Percentiles rank a stretch among this genome's conserved stretches.
These are phyloP conservation scores for Typha latifolia DNA, from an alignment of 176 grass and related monocot genomes.

Conservation along the genomic window DNA sequence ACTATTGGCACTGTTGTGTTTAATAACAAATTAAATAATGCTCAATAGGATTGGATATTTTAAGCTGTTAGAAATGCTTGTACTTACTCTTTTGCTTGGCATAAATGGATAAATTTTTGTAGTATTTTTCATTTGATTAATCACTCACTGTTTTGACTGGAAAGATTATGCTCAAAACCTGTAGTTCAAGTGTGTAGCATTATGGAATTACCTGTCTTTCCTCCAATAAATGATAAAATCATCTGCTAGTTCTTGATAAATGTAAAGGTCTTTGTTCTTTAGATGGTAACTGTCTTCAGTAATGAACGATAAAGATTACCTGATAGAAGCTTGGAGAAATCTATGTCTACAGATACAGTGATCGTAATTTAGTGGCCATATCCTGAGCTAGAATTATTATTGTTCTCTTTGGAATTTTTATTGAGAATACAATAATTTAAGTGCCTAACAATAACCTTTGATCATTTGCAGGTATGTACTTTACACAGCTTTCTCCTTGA, in stretches of 20 bases:
- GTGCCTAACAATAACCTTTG: slow-evolving; percentile 26
- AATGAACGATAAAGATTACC: neutral
- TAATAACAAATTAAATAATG: no score
- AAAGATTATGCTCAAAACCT: no score
- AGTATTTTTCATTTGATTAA: no score
- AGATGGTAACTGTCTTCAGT: neutral
- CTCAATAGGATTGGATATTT: no score
- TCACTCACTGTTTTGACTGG: no score
- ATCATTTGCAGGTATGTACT: slow-evolving; percentile 73
- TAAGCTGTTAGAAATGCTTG: no score
- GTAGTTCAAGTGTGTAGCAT: no score
- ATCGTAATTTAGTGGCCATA: neutral
- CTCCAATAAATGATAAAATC: neutral
- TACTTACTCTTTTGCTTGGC: no score
- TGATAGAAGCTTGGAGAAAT: neutral
- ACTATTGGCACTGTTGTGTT: no score
- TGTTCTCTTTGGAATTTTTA: neutral
- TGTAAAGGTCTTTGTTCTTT: neutral
- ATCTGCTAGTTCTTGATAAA: neutral
- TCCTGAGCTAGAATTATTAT: neutral
- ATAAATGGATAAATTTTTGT: no score
- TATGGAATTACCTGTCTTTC: neutral
- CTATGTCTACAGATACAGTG: no score
- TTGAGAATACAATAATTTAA: slow-evolving; percentile 4
- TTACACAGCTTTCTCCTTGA: slow-evolving; percentile 72